Percentiles rank a stretch among this genome's conserved stretches.
phyloP scores from a whole-genome alignment of 176 grass and related monocot genomes.

The bread wheat (Triticum aestivum) region DNA sequence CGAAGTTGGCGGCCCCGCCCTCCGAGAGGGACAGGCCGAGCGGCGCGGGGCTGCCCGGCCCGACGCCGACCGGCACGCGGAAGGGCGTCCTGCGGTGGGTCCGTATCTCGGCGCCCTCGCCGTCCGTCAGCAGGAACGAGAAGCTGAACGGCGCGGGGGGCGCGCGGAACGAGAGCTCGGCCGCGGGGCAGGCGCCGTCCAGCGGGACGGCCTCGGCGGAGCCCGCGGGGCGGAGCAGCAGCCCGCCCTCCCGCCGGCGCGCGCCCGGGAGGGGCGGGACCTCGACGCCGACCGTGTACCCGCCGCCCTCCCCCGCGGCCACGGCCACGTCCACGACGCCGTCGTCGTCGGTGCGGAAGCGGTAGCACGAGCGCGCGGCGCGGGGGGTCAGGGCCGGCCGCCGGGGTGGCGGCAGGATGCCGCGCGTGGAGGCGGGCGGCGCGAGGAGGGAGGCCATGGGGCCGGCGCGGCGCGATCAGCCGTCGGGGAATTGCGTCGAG shows the following conservation, averaged over 20 bases:
- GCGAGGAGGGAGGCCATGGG: conserved; percentile 41
- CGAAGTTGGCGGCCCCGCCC: conserved; percentile 64
- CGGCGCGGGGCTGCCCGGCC: conserved; percentile 60
- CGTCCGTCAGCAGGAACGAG: conserved; percentile 67
- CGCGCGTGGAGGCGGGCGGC: conserved; percentile 14
- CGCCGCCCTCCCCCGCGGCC: conserved; percentile 1
- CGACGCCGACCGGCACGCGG: conserved; percentile 74
- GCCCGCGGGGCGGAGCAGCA: conserved; percentile 28
- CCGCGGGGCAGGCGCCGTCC: neutral
- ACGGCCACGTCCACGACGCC: conserved; percentile 51
- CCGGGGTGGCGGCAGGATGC: neutral
- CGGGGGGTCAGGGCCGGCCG: neutral
- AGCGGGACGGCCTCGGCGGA: conserved; percentile 28
- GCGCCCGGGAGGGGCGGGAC: neutral
- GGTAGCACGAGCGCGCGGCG: conserved; percentile 33
- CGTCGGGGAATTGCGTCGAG: conserved; percentile 31
- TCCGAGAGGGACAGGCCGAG: conserved; percentile 60
- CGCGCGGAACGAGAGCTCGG: conserved; percentile 46
- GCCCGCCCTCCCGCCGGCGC: neutral
- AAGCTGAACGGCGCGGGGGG: conserved; percentile 62
- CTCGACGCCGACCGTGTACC: conserved; percentile 42
- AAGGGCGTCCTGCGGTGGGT: conserved; percentile 61
- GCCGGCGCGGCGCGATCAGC: conserved; percentile 9
- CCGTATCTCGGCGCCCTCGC: conserved; percentile 46
- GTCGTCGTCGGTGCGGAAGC: conserved; percentile 53